Base-by-base conservation (phyloP, 2,329 filamentous ascomycete genomes). In the Sphaerulina populicola region DNA sequence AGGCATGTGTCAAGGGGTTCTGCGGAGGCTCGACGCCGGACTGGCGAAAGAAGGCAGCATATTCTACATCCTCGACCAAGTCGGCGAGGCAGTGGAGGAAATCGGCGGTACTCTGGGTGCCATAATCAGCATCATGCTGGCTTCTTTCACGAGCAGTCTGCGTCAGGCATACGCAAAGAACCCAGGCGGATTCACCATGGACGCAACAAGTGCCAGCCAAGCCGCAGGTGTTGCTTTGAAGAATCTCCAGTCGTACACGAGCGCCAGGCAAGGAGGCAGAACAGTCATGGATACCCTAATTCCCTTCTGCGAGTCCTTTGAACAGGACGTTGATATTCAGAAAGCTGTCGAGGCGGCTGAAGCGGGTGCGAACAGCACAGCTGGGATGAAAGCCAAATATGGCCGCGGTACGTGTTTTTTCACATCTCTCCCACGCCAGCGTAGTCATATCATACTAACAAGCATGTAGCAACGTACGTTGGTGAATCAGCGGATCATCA, bases 171-270 rank as follows among this genome's bases (percentile, higher is more conserved):
- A 66, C 2, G 58, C 66, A 0, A 59, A 58, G 41, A 43, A 56
- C 27, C 53, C 58, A 21, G 40, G 44, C n/a, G 41, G 49, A 3
- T 62, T 63, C 38, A 14, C 47, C n/a, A 51, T 66, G 21, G 54
- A 62, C 46, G 54, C 57, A 12, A 55, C 58, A 30, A 60, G 54
- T 11, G 58, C 62, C 51, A 35, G 64, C 7, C 40, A 56, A 31
- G 64, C 63, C 11, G 62, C 73, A 5, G 66, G n/a, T 8, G 59
- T 21, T 58, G 73, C 71, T 7, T 57, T 75, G 14, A 64, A 69
- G 46, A 73, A 72, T 48, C 52, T 75, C 40, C 70, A 71, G 56
- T 67, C 57, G 12, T 69, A 69, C 45, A 69, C 66, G 1, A 59
- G 61, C 39, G 67, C 67, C 12, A 60, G 65, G 37, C 57, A 61